A percentile compares a stretch with the other conserved stretches of the same genome.
These are phyloP conservation scores for Magnolia officinalis DNA, from an alignment of 164 flowering plant species.

Conservation along the genomic window DNA sequence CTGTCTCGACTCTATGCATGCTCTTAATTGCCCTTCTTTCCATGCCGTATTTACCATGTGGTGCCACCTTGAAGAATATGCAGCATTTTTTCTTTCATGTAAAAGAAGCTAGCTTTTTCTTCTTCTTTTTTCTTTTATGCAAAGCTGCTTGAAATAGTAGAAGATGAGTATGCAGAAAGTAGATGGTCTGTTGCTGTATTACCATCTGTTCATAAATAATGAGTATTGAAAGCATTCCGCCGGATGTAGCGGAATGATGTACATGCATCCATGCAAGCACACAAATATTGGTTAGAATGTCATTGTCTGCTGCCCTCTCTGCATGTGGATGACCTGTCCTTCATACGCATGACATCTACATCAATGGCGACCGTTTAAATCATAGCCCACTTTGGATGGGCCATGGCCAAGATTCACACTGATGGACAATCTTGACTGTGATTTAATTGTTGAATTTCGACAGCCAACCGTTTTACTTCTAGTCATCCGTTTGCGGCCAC, in stretches of 20 bases:
- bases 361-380: no score
- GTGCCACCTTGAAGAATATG: not conserved
- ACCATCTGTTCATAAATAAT: not conserved
- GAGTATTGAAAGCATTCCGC: not conserved
- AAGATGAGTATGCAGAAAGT: not conserved
- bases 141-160: not conserved
- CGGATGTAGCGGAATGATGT: not conserved
- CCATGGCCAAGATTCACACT: no score
- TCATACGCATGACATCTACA: no score
- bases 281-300: no score
- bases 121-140: not conserved
- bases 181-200: not conserved
- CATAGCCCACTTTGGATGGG: no score
- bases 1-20: not conserved
- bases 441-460: no score
- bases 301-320: no score
- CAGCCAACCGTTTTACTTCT: no score
- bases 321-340: no score
- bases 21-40: not conserved
- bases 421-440: no score
- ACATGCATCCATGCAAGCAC: no score
- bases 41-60: not conserved
- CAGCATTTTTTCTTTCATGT: not conserved
- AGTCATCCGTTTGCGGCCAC: no score
- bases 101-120: not conserved